Base-by-base conservation (phyloP, 2,329 filamentous ascomycete species). In the Colletotrichum cuscutae region DNA sequence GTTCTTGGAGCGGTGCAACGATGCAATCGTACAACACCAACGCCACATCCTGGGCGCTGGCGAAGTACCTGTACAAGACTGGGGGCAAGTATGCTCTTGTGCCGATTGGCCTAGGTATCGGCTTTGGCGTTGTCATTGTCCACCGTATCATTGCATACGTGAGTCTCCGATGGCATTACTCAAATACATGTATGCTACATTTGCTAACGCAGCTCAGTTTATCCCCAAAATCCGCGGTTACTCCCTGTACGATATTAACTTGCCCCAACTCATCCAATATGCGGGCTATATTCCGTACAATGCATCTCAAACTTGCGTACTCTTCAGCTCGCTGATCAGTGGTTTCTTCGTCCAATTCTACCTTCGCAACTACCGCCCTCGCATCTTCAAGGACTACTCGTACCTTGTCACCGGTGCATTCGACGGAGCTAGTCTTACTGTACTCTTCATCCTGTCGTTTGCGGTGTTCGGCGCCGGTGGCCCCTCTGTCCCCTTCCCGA, bases 251-350 rank as follows among this genome's bases (percentile, higher is more conserved):
- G 84, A 87, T 13, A 79, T 89, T 79, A 90, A 89, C 76, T 76
- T 89, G 65, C 83, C 88, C 0, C 87, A 89, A 74, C 85, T 89
- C 68, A 85, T 89, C 65, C 87, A 89, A 75, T 89, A 84, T 67
- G 85, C 86, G 9, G 88, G 87, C 15, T 89, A 82, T 66, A 86
- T 90, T 65, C 87, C 88, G 0, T 89, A 88, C 79, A 88, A 89
- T 77, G 79, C 82, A 56, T 86, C 84, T 0, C 88, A 90, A 77
- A 90, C 89, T 1, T 89, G 88, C 72, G 86, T 89, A 32, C 78
- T 90, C 61, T 78, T 87, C 68, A 88, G 84, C 76, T 83, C 84
- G 77, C 4, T 84, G n/a, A 32, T 82, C 28, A 73, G 81, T 2
- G 87, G 86, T 1, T 85, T 89, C 77, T 88, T 83, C 74, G 80